Base-by-base conservation (phyloP, 2,329 filamentous ascomycete genomes). In the Aspergillus neoniger region DNA sequence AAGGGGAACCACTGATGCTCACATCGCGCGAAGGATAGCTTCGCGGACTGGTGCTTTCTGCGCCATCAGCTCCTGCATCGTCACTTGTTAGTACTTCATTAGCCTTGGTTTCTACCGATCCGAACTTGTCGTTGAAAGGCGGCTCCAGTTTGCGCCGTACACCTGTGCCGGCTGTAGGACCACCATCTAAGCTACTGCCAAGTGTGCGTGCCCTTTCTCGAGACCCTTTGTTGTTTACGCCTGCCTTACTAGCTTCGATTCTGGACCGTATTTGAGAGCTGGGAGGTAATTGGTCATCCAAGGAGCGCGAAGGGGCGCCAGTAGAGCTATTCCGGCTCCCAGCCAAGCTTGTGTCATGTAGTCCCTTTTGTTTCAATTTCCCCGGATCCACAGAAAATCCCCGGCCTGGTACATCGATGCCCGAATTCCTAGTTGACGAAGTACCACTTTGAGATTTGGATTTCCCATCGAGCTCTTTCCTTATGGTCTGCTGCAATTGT, bases 1-100 rank as follows among this genome's bases (percentile, higher is more conserved):
- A 83, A 19, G 81, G 81, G 36, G 76, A 78, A 7, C 81, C 81
- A 58, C 78, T 82, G 44, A 80, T 82, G 49, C 77, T 79, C 43
- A 71, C 70, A 65, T 70, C 70, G 2, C 69, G 67, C 61, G 71
- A 72, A 52, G 59, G 60, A 57, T 67, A 64, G 12, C 65, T 67
- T n/a, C 64, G 69, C 15, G 70, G 61, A 52, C 70, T 73, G 25
- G 63, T 55, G 36, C 58, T 59, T 23, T 66, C 67, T 21, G 60
- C 62, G 47, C 67, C 68, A 9, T 66, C 67, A 47, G 67, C 61
- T 9, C 51, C 65, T 30, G 65, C 52, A 30, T 72, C 66, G 9
- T 74, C 73, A 5, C 64, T 61, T 5, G 66, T 63, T 1, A 69
- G 65, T 10, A 72, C 68, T 3, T 67, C 70, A 25, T 65, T 67